Evolutionary conservation across 805 yeast species (phyloP).

Genomic region (Scheffersomyces lignosus): DNA sequence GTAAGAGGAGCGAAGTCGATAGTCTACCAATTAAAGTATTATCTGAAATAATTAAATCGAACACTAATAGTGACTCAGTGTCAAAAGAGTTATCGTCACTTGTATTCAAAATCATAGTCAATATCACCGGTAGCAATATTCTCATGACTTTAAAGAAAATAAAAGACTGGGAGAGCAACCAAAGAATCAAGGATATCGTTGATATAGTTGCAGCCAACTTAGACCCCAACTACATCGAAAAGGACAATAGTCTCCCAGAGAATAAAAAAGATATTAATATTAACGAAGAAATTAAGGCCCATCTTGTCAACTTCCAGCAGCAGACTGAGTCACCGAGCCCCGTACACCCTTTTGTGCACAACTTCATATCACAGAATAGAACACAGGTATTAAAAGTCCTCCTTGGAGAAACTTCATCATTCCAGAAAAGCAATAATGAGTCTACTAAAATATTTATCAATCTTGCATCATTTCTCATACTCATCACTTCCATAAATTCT

Average conservation of each 20-base stretch:
- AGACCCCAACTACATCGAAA: constrained; percentile 8
- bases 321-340: background rate
- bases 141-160: constrained; percentile 12
- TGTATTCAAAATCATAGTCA: constrained; percentile 24
- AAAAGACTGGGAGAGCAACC: constrained; percentile 11
- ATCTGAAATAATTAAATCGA: constrained; percentile 24
- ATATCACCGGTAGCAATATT: constrained; percentile 20
- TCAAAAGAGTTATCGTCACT: constrained; percentile 12
- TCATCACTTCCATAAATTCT: constrained; percentile 15
- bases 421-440: constrained; percentile 24
- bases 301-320: background rate
- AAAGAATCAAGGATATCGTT: constrained; percentile 13
- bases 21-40: constrained; percentile 19
- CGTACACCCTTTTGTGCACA: background rate
- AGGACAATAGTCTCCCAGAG: background rate
- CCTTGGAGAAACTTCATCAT: background rate
- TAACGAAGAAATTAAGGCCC: constrained; percentile 3
- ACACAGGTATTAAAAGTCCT: background rate
- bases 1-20: constrained; percentile 8
- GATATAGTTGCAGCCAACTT: constrained; percentile 7
- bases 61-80: constrained; percentile 13
- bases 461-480: constrained; percentile 17
- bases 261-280: constrained; percentile 2
- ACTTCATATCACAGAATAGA: background rate
- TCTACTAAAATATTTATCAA: constrained; percentile 24